phyloP scores from a whole-genome alignment of 2,329 filamentous ascomycete species.

The Colletotrichum gloeosporioides region DNA sequence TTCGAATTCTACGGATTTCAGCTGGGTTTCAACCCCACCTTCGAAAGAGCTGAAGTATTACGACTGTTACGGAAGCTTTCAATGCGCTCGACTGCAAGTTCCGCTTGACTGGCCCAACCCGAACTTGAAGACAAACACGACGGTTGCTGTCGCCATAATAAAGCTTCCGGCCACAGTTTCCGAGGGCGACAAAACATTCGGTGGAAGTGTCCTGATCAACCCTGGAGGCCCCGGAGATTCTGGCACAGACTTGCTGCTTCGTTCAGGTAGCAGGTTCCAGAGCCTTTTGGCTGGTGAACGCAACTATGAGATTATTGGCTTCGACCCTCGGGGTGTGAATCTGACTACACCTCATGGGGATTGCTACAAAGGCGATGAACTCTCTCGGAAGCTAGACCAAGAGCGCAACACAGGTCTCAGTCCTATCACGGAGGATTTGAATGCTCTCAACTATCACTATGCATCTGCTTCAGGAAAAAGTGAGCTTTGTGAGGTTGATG shows the following conservation, averaged over 20 bases:
- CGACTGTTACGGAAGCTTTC: conserved; percentile 40
- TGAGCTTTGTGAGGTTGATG: conserved; percentile 24
- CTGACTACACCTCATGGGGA: conserved; percentile 33
- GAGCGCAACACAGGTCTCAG: conserved; percentile 18
- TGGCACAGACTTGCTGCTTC: conserved; percentile 30
- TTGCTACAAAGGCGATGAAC: conserved; percentile 32
- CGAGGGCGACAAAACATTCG: conserved; percentile 33
- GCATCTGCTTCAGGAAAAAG: conserved; percentile 24
- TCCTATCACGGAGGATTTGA: neutral
- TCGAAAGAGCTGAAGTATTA: conserved; percentile 39
- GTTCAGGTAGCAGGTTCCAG: conserved; percentile 26
- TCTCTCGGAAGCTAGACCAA: conserved; percentile 28
- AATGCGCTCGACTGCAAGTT: conserved; percentile 46
- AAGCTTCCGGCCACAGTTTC: conserved; percentile 35
- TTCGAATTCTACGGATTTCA: conserved; percentile 26
- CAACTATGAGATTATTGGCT: conserved; percentile 39
- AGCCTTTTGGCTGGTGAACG: conserved; percentile 21
- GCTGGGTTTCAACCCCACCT: conserved; percentile 39
- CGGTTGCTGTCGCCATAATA: conserved; percentile 36
- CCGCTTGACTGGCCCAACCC: conserved; percentile 44
- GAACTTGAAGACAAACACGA: conserved; percentile 13
- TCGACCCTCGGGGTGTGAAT: conserved; percentile 41
- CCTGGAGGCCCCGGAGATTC: conserved; percentile 43
- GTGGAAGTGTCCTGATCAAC: conserved; percentile 39
- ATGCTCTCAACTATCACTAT: conserved; percentile 1